Base-by-base conservation (phyloP, 2,329 filamentous ascomycete genomes). In the Calonectria montana region DNA sequence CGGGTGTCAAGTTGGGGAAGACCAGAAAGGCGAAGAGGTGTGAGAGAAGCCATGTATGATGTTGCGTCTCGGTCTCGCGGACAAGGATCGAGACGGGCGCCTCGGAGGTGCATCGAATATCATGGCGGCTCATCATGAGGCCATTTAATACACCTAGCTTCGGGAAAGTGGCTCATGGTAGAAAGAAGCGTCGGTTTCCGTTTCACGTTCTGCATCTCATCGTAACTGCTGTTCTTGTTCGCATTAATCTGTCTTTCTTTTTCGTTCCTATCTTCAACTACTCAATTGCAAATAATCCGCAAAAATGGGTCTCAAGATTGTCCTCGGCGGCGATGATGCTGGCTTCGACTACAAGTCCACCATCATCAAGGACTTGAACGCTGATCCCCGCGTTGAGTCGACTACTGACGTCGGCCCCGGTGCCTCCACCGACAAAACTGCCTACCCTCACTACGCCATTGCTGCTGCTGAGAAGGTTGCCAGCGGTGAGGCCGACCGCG, bases 371-470 rank as follows among this genome's bases (percentile, higher is more conserved):
- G 91, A 94, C 80, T 90, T 97, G 72, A 87, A 91, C 75, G 86
- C 89, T 59, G 90, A 93, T 84, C 84, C 89, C 2, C 90, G 91
- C 74, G 93, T 97, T 21, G 55, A 50, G 16, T 64, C 66, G 74
- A 84, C 87, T 68, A 88, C 89, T 73, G 94, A 97, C 80, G 93
- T 96, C 59, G 94, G 94, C 76, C 92, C 94, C 74, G 86, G 89
- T 75, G 86, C 87, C 55, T 80, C 87, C 70, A 85, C 87, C 67
- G 94, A 96, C 87, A 94, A 94, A 82, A 96, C 93, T 4, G 92
- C 94, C 4, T 97, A 97, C 83, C 93, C 94, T 0, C 92, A 94
- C 83, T 89, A 93, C 48, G 94, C 94, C 70, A 93, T 94, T 53
- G 89, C 90, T 55, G 94, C 94, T 8, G 93, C 93, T 13, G 84